Evolutionary conservation across 164 flowering plant species (phyloP).

Genomic region (grape (Vitis vinifera)): ASM3070453v1 NC_081817.1:4537501-4538000

Average conservation of each 20-base stretch:
- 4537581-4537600: too few species aligned
- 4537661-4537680: neutral
- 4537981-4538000: constrained; percentile 41
- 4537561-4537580: too few species aligned
- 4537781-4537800: constrained; percentile 94
- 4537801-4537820: constrained; percentile 49
- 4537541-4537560: neutral
- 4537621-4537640: neutral
- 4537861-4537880: neutral
- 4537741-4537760: constrained; percentile 98
- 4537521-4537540: neutral
- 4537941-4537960: neutral
- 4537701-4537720: neutral
- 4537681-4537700: neutral
- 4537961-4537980: constrained; percentile 86
- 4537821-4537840: neutral
- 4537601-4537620: neutral
- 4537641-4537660: neutral
- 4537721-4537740: constrained; percentile 48
- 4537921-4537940: neutral
- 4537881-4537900: neutral
- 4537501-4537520: too few species aligned
- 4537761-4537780: constrained; percentile 94
- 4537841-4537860: neutral
- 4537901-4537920: neutral